Evolutionary conservation across 2,329 filamentous ascomycete species (phyloP).

Genomic region (Aspergillus sojae): DNA sequence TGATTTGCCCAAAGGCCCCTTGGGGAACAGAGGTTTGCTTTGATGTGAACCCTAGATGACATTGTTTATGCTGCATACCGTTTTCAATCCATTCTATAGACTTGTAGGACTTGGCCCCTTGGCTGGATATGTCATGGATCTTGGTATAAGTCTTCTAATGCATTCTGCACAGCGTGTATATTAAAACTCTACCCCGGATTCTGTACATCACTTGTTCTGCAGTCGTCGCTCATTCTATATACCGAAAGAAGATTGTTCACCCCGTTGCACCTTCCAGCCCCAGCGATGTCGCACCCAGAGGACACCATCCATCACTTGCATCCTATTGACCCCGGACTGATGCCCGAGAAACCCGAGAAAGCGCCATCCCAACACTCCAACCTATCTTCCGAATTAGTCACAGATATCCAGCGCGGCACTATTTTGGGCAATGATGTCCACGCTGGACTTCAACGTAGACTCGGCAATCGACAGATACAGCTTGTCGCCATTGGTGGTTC

Average conservation of each 20-base stretch:
- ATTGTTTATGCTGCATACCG: neutral
- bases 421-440: neutral
- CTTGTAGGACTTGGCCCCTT: neutral
- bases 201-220: neutral
- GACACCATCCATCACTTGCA: neutral
- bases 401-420: neutral
- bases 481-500: constrained; percentile 45
- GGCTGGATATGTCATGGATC: neutral
- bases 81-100: neutral
- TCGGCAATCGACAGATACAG: constrained; percentile 22
- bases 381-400: neutral
- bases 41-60: neutral
- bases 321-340: neutral
- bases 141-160: neutral
- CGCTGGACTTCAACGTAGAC: constrained; percentile 16
- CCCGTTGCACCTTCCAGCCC: neutral
- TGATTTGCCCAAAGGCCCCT: neutral
- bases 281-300: neutral
- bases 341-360: constrained; percentile 1
- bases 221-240: neutral
- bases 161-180: neutral
- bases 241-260: neutral
- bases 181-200: neutral
- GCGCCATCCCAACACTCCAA: neutral
- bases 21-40: neutral